Base-by-base conservation (phyloP, 441 rosid species). In the Gossypium gossypioides region DNA sequence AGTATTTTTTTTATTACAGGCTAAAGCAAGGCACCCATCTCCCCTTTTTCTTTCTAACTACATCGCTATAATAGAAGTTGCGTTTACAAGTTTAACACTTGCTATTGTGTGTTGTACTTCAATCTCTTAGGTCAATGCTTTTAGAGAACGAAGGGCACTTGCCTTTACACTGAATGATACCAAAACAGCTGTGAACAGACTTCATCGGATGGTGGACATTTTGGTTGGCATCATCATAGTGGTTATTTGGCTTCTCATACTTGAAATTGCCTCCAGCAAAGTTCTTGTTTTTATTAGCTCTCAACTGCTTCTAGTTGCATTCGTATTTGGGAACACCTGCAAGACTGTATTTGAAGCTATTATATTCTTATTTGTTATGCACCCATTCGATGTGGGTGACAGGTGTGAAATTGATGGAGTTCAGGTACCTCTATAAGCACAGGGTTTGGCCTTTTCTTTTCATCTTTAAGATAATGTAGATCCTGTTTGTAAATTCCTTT, bases 321-420 rank as follows among this genome's bases (percentile, higher is more conserved):
- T 89, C 73, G 40, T 89, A 72, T 89, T 89, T 57, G 93, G 93
- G 60, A 89, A 89, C 79, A 85, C 87, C 58, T 84, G 87, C 80
- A 89, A 89, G 87, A 87, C 81, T 6, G 79, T 86, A 2, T 89
- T 89, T 44, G 93, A 88, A 74, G 80, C 93, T 44, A 84, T 88
- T 73, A 79, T 88, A 80, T 86, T 80, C 84, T 78, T 89, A 78
- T 89, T 89, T n/a, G 84, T 87, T 27, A 86, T 89, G 78, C 93
- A 87, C 64, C 93, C 93, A 0, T 87, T 84, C 51, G 93, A 89
- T 76, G 93, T 89, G 9, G 93, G 93, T 2, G 93, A 89, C 78
- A 78, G 93, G 22, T 89, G 93, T 51, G 93, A 89, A 72, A 81
- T 89, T 42, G 93, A 89, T 0, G 87, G 87, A 12, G 82, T 84